These are phyloP conservation scores for Talaromyces sp. DNA, from an alignment of 2,329 filamentous ascomycete species.

Conservation along the genomic window DNA sequence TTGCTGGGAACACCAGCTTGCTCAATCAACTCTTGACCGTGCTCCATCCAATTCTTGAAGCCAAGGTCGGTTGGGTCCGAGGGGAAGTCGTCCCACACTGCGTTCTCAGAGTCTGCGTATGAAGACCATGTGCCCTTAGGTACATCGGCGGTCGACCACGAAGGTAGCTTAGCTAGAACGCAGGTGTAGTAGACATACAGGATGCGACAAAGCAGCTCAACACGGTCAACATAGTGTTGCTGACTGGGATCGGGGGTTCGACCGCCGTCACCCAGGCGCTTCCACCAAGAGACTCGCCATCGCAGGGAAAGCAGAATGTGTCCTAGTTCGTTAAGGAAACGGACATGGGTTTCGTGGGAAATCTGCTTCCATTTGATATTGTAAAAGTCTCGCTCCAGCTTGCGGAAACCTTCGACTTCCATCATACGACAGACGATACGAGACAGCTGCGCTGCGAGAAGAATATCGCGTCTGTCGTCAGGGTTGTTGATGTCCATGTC, in stretches of 20 bases:
- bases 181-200: conserved; percentile 52
- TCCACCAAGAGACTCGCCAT: conserved; percentile 52
- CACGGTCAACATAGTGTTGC: conserved; percentile 45
- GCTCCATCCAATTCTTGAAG: conserved; percentile 45
- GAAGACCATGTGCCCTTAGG: conserved; percentile 45
- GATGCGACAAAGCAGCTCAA: conserved; percentile 46
- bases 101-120: conserved; percentile 45
- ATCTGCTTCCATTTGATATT: conserved; percentile 51
- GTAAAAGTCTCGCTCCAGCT: conserved; percentile 49
- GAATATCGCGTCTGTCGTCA: conserved; percentile 42
- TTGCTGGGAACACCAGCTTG: conserved; percentile 42
- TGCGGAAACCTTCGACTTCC: conserved; percentile 50
- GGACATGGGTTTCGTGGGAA: conserved; percentile 45
- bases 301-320: conserved; percentile 47
- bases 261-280: conserved; percentile 44
- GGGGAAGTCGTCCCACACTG: conserved; percentile 49
- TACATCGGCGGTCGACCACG: conserved; percentile 40
- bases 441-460: conserved; percentile 48
- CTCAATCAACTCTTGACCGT: conserved; percentile 43
- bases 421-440: conserved; percentile 51
- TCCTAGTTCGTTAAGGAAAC: conserved; percentile 44
- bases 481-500: conserved; percentile 43
- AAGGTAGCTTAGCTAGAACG: conserved; percentile 45
- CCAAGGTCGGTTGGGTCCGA: conserved; percentile 41
- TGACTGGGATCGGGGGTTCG: conserved; percentile 38